A percentile compares a stretch with the other conserved stretches of the same genome.
These are phyloP conservation scores for Penicillium sp. DNA, from an alignment of 2,329 filamentous ascomycete genomes.

Conservation along the genomic window DNA sequence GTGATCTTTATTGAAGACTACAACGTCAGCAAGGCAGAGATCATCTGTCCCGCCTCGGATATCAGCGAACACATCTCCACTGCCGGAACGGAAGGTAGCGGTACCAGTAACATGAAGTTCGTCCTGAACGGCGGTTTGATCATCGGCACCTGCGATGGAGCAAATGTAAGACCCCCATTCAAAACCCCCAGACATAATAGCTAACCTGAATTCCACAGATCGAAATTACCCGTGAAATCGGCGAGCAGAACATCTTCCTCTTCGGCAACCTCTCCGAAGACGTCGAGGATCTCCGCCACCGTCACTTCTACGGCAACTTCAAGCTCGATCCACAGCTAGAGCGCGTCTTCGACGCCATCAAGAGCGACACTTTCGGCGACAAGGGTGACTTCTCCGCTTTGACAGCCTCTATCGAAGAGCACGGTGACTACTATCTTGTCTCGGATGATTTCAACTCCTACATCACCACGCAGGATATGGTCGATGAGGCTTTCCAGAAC, in stretches of 20 bases:
- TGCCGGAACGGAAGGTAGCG: constrained; percentile 83
- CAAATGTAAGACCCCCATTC: constrained; percentile 68
- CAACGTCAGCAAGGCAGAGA: constrained; percentile 99
- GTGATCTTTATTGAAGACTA: constrained; percentile 98
- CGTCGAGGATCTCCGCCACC: constrained; percentile 91
- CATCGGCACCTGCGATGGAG: constrained; percentile 96
- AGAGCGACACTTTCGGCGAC: constrained; percentile 78
- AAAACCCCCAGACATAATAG: neutral
- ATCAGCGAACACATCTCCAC: constrained; percentile 99
- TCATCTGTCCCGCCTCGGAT: constrained; percentile 91
- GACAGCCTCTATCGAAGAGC: constrained; percentile 80
- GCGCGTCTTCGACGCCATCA: constrained; percentile 82
- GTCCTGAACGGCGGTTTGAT: constrained; percentile 95
- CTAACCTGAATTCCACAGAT: constrained; percentile 57
- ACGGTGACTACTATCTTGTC: constrained; percentile 96
- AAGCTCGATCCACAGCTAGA: constrained; percentile 73
- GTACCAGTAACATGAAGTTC: constrained; percentile 99
- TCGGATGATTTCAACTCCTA: constrained; percentile 98
- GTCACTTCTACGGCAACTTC: constrained; percentile 81
- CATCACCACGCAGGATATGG: constrained; percentile 82
- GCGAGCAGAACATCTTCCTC: constrained; percentile 96
- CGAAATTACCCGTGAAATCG: constrained; percentile 95
- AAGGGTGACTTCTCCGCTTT: constrained; percentile 77
- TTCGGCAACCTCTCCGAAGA: constrained; percentile 96
- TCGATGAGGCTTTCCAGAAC: constrained; percentile 89